Conservation (phyloP, 352 stramenopile species). For the Plasmopara viticola region DNA sequence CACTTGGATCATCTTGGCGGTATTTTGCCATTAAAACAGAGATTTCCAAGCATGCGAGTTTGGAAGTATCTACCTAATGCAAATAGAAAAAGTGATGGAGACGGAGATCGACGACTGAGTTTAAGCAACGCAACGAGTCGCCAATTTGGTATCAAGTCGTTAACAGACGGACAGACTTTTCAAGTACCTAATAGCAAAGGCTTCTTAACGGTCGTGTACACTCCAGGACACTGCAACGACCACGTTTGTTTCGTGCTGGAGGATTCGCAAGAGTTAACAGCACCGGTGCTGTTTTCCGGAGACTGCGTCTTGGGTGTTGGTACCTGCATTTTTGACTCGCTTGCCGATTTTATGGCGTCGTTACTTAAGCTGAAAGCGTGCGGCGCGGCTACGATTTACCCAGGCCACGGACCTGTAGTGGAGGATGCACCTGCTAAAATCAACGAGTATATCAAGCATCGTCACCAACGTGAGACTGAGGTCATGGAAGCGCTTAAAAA, state of each 20-base stretch:
- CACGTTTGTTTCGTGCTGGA: constrained; percentile 78
- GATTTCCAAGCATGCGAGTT: constrained; percentile 47
- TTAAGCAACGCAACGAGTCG: constrained; percentile 46
- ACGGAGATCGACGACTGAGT: constrained; percentile 29
- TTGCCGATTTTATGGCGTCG: constrained; percentile 72
- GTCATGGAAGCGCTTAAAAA: constrained; percentile 41
- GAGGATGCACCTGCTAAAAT: constrained; percentile 59
- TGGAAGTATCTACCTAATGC: constrained; percentile 60
- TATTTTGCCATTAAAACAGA: constrained; percentile 44
- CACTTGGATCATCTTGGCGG: constrained; percentile 88
- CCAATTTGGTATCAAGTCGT: constrained; percentile 32
- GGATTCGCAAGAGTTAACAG: constrained; percentile 11
- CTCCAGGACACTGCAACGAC: constrained; percentile 81
- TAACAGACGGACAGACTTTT: constrained; percentile 43
- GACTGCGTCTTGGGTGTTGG: constrained; percentile 82
- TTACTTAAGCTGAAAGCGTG: constrained; percentile 41
- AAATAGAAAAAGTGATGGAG: constrained; percentile 9
- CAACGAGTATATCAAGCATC: constrained; percentile 69
- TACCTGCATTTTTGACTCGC: constrained; percentile 83
- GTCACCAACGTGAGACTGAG: constrained; percentile 61
- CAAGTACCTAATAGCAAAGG: constrained; percentile 12
- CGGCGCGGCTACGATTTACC: constrained; percentile 51
- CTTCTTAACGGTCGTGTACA: constrained; percentile 56
- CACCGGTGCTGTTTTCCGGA: constrained; percentile 59
- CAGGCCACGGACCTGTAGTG: constrained; percentile 68